Evolutionary conservation across 805 yeast species (phyloP).

Genomic region (Wickerhamiella bombiphila): DNA sequence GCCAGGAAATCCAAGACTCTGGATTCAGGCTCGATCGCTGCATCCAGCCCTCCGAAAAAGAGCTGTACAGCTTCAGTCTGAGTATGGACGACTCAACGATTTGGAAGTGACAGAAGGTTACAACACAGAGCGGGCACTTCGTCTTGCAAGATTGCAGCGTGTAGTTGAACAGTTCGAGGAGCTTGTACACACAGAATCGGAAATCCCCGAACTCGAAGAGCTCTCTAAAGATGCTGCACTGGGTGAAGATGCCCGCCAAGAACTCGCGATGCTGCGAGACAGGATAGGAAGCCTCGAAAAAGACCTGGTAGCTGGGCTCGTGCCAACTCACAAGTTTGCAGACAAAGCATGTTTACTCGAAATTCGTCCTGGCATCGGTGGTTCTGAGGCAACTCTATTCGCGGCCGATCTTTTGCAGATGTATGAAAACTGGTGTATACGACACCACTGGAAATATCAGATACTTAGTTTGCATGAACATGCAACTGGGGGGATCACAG

Average conservation of each 20-base stretch:
- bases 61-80: conserved; percentile 31
- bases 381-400: conserved; percentile 81
- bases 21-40: conserved; percentile 20
- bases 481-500: conserved; percentile 47
- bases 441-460: conserved; percentile 51
- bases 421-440: conserved; percentile 61
- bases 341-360: conserved; percentile 72
- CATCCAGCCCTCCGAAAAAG: conserved; percentile 40
- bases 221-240: conserved; percentile 35
- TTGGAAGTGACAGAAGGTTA: conserved; percentile 26
- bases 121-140: conserved; percentile 34
- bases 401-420: conserved; percentile 64
- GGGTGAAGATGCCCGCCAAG: conserved; percentile 46
- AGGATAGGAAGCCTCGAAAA: conserved; percentile 30
- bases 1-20: too few relatives aligned
- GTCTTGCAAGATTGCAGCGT: conserved; percentile 31
- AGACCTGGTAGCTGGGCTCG: conserved; percentile 37
- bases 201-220: conserved; percentile 30
- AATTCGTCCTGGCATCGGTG: conserved; percentile 91
- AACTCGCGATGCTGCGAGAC: conserved; percentile 36
- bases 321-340: conserved; percentile 65
- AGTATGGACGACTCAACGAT: conserved; percentile 29
- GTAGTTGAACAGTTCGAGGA: conserved; percentile 30
- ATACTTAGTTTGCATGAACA: conserved; percentile 43
- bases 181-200: conserved; percentile 23